Percentiles rank a stretch among this genome's conserved stretches.
phyloP scores from a whole-genome alignment of 225 moss, liverwort and hornwort genomes.

The Takakia lepidozioides region DNA sequence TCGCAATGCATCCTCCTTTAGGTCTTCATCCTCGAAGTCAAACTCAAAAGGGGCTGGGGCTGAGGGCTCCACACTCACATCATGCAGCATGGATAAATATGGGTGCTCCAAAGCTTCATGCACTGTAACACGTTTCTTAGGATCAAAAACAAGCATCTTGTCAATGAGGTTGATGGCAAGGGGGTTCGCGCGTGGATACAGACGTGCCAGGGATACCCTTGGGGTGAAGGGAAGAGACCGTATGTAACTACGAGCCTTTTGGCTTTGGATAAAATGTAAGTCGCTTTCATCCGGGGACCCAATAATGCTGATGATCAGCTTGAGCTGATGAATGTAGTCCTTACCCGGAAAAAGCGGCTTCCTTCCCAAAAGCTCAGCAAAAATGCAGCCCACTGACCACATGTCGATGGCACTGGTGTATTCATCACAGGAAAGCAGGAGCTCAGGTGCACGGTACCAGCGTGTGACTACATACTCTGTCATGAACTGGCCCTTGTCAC shows the following conservation, averaged over 20 bases:
- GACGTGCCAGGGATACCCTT: conserved; percentile 69
- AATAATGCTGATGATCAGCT: conserved; percentile 95
- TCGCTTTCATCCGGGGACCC: conserved; percentile 95
- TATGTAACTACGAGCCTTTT: conserved; percentile 93
- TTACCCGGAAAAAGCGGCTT: conserved; percentile 98
- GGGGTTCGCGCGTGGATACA: conserved; percentile 88
- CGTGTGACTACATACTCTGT: conserved; percentile 99
- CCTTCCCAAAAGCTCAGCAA: conserved; percentile 85
- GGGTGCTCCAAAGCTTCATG: conserved; percentile 95
- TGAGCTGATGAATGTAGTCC: conserved; percentile 97
- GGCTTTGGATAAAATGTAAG: conserved; percentile 87
- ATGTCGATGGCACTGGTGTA: conserved; percentile 95
- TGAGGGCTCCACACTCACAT: conserved; percentile 67
- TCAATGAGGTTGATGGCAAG: conserved; percentile 88
- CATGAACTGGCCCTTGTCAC: conserved; percentile 98
- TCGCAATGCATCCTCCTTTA: conserved; percentile 91
- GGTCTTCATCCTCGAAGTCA: conserved; percentile 94
- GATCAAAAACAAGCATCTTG: conserved; percentile 97
- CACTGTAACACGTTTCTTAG: conserved; percentile 80
- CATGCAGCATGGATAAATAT: conserved; percentile 87
- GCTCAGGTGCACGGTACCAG: conserved; percentile 96
- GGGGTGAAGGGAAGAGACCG: conserved; percentile 76
- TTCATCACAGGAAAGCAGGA: conserved; percentile 92
- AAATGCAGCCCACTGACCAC: conserved; percentile 99
- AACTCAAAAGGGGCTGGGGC: conserved; percentile 87